phyloP scores from a whole-genome alignment of 768 basidiomycete species.

The Xanthoconium purpureum region DNA sequence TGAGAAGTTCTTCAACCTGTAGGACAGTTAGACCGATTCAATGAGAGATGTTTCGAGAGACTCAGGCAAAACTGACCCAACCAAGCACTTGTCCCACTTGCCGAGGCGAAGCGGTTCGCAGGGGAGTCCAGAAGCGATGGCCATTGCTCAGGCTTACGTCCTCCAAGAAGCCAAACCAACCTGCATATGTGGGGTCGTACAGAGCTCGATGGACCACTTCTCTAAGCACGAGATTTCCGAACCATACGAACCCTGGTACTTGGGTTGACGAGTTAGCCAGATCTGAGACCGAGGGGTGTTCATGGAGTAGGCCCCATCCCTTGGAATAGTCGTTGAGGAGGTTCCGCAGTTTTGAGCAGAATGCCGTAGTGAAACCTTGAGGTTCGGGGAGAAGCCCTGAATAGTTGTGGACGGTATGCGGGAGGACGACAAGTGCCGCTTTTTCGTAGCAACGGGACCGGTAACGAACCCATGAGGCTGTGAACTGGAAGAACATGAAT shows the following conservation, averaged over 20 bases:
- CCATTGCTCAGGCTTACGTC: background rate
- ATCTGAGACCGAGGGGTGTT: background rate
- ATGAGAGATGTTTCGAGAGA: too few species aligned
- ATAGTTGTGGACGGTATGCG: too few species aligned
- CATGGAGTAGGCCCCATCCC: background rate
- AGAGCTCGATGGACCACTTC: background rate
- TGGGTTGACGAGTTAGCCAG: background rate
- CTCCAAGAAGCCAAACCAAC: background rate
- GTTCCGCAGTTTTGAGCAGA: background rate
- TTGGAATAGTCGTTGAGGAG: background rate
- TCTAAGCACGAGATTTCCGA: background rate
- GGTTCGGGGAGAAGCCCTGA: background rate
- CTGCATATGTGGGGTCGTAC: background rate
- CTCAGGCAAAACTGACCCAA: background rate
- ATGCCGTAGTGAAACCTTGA: background rate
- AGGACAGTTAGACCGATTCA: too few species aligned
- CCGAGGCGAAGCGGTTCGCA: background rate
- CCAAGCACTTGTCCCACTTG: background rate
- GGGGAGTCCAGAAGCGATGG: background rate
- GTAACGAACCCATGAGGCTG: too few species aligned
- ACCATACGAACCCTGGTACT: background rate
- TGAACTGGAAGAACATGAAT: too few species aligned
- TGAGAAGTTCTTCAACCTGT: background rate
- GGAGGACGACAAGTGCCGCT: too few species aligned
- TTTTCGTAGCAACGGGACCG: too few species aligned